Evolutionary conservation across 768 basidiomycete species (phyloP), one percentile per base, ranked within the genome.

Genomic region (Phanerodontia chrysosporium): DNA sequence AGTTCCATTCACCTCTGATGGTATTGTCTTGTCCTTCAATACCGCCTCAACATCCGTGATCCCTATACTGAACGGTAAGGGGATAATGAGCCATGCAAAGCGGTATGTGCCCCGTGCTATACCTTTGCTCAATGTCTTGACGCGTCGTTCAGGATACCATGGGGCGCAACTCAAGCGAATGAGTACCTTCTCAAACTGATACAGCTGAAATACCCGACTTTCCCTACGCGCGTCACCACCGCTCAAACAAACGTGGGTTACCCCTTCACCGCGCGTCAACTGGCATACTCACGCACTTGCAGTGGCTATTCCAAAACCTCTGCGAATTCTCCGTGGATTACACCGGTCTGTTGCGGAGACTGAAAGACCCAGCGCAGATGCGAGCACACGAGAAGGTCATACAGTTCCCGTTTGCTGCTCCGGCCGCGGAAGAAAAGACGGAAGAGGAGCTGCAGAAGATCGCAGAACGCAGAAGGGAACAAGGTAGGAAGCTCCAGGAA

Each of bases 151-250:
- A 97, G 95, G 62, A 91, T 99, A 72, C 90, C 93, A 3, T 98
- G 94, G 92, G 97, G 97, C 27, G 84, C 89, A 25, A 83, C 85
- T 1, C 95, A 98, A 66, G 85, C 93, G 0, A 85, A 92, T 0
- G 97, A 99, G 57, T 90, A 97, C 67, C 80, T 98, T 52, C 83
- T 95, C 60, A 97, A 95, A 68, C 85, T 96, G 22, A 86, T 95
- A 44, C 95, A 98, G 69, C 82, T 98, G 35, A 99, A 98, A 72
- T 97, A 98, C 69, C 90, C 96, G 27, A 88, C 80, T 48, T 98
- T 98, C 70, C 91, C 93, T 5, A 90, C 89, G 1, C 86, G 92
- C 45, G 83, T 98, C 12, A 90, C 90, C 0, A 68, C 82, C 16
- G 68, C 77, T 0, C 96, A 98, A 66, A 84, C 93, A 4, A 88